These are phyloP conservation scores for Corchorus capsularis DNA, from an alignment of 345 rosid species.

Conservation along the genomic window DNA sequence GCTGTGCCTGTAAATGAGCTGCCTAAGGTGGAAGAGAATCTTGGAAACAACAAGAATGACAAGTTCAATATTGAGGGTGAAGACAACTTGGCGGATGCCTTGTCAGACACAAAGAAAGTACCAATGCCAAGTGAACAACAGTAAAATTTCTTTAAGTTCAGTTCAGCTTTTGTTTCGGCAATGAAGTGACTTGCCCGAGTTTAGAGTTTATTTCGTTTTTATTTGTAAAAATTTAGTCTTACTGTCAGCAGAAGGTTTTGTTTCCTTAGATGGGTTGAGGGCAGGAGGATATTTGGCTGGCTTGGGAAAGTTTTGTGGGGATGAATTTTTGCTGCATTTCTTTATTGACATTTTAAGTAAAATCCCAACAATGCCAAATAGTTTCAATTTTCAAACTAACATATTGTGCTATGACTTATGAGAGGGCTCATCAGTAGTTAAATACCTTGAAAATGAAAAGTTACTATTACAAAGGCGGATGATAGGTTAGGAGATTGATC, in stretches of 20 bases:
- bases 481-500: too few relatives aligned
- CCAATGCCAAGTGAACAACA: slow-evolving; percentile 21
- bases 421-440: background rate
- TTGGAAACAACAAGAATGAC: slow-evolving; percentile 16
- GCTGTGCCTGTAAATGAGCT: slow-evolving; percentile 20
- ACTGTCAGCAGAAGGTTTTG: background rate
- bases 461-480: too few relatives aligned
- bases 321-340: background rate
- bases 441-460: too few relatives aligned
- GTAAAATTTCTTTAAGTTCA: slow-evolving; percentile 21
- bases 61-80: slow-evolving; percentile 16
- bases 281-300: background rate
- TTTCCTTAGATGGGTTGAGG: background rate
- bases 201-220: background rate
- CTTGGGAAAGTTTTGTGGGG: slow-evolving; percentile 15
- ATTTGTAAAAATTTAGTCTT: slow-evolving; percentile 5
- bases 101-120: slow-evolving; percentile 17
- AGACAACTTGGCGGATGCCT: slow-evolving; percentile 18
- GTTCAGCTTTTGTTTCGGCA: background rate
- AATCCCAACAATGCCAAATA: background rate
- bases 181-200: too few relatives aligned
- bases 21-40: slow-evolving; percentile 25
- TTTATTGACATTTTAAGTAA: background rate
- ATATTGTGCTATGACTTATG: background rate
- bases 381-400: background rate